Evolutionary conservation across 345 rosid genomes (phyloP), one percentile per base, ranked within the genome.

Genomic region (Citrus glauca): DNA sequence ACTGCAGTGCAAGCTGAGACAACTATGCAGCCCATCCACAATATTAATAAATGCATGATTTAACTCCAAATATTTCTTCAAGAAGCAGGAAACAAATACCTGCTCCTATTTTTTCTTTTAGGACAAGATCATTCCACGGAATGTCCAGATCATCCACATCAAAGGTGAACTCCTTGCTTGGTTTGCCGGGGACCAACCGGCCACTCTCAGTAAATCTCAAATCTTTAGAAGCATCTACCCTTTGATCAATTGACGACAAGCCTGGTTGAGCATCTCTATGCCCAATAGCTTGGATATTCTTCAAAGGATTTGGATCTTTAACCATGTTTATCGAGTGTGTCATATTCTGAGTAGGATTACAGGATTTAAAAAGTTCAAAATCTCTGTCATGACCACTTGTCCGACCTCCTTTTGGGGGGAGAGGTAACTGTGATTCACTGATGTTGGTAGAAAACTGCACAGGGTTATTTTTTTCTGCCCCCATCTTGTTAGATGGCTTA

Each of bases 101-200:
- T 90, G 99, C 91, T 90, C 99, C 99, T 71, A 97, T 97, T 84
- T 86, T 91, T 89, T 94, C 99, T 86, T 88, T 94, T 64, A 97
- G 69, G 78, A 81, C 88, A 81, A 97, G 97, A 87, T 97, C 98
- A 82, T 80, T 83, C 99, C 98, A 97, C 5, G 97, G 92, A 77
- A 97, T 93, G 66, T 86, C 92, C 87, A 94, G 87, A 87, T 91
- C 98, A 78, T 94, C 98, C 79, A 90, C 86, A 77, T 94, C 97
- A 82, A 90, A 85, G 60, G 90, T 75, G 77, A 91, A 77, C 7
- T 91, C 94, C 82, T 85, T 84, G 69, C 83, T 86, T 74, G 86
- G 80, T 69, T 84, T 85, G 69, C 82, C 77, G 27, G 87, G 81
- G 78, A 85, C 78, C 71, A 84, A 77, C 81, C 82, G 88, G 84